These are phyloP conservation scores for Scedosporium dehoogii DNA, from an alignment of 2,329 filamentous ascomycete genomes.

Conservation along the genomic window DNA sequence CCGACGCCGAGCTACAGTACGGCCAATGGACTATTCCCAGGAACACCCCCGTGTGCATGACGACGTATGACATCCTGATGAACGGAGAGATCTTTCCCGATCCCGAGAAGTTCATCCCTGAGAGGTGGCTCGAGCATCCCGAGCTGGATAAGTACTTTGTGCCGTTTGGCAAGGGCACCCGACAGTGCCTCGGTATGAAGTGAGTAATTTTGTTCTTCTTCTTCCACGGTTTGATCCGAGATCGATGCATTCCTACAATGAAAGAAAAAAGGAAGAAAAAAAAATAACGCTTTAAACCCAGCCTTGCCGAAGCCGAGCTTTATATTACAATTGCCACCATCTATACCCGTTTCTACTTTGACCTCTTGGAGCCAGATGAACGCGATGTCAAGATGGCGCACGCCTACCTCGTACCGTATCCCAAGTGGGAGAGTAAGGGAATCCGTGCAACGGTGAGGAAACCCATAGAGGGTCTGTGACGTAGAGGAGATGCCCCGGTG, in stretches of 20 bases:
- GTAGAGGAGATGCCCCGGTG: too few species aligned
- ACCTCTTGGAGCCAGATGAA: constrained; percentile 16
- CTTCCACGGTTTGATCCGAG: background rate
- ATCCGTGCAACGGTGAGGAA: constrained; percentile 10
- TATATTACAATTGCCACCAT: constrained; percentile 13
- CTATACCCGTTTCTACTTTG: constrained; percentile 14
- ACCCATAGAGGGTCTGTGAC: too few species aligned
- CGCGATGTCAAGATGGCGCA: constrained; percentile 13
- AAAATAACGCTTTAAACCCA: too few species aligned
- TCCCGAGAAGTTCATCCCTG: constrained; percentile 16
- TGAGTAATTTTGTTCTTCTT: constrained; percentile 3
- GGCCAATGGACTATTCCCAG: constrained; percentile 19
- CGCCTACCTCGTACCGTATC: constrained; percentile 11
- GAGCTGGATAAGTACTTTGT: constrained; percentile 14
- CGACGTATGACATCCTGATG: constrained; percentile 17
- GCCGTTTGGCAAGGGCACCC: constrained; percentile 13
- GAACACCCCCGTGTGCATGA: constrained; percentile 25
- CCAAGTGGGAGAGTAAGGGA: constrained; percentile 10
- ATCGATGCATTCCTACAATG: too few species aligned
- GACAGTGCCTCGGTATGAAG: constrained; percentile 17
- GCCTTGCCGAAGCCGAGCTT: constrained; percentile 15
- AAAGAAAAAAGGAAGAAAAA: too few species aligned
- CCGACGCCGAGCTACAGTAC: constrained; percentile 19
- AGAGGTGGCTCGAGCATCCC: constrained; percentile 14
- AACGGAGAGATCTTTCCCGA: constrained; percentile 15